phyloP scores from a whole-genome alignment of 176 grass and related monocot species.

The Phyllostachys edulis region DNA sequence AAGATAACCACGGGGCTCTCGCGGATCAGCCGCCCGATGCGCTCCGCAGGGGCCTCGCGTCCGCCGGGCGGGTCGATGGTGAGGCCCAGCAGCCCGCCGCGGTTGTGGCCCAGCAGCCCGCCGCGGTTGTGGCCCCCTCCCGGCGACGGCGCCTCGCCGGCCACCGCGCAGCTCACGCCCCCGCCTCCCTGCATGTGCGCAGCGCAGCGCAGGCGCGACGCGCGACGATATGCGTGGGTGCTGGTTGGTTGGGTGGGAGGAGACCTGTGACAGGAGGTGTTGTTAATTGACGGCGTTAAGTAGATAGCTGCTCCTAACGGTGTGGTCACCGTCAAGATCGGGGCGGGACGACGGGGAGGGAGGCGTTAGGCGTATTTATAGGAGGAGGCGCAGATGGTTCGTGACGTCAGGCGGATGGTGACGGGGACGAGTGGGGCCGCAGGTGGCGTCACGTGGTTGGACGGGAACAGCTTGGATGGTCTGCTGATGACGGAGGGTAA shows the following conservation, averaged over 20 bases:
- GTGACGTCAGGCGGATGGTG: constrained; percentile 52
- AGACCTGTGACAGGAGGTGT: not conserved
- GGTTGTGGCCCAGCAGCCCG: not conserved
- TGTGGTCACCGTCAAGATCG: constrained; percentile 34
- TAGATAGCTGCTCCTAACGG: not conserved
- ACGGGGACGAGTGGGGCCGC: constrained; percentile 16
- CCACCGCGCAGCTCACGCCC: constrained; percentile 44
- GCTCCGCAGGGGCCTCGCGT: constrained; percentile 40
- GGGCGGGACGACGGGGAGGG: constrained; percentile 2
- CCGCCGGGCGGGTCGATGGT: constrained; percentile 43
- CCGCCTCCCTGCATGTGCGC: constrained; percentile 41
- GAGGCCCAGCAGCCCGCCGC: constrained; percentile 21
- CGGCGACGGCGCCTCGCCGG: not conserved
- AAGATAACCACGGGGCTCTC: constrained; percentile 88
- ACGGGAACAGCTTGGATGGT: not conserved
- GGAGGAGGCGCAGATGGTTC: constrained; percentile 34
- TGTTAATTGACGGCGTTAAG: not conserved
- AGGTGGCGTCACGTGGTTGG: constrained; percentile 48
- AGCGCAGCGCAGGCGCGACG: not conserved
- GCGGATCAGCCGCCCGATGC: constrained; percentile 48
- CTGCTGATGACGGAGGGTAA: not conserved
- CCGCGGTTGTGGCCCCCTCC: not conserved
- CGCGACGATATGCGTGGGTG: not conserved
- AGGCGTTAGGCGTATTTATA: constrained; percentile 29
- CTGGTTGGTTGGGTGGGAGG: not conserved